Base-by-base conservation (phyloP, 768 basidiomycete species). In the Rhizopogon roseolus region DNA sequence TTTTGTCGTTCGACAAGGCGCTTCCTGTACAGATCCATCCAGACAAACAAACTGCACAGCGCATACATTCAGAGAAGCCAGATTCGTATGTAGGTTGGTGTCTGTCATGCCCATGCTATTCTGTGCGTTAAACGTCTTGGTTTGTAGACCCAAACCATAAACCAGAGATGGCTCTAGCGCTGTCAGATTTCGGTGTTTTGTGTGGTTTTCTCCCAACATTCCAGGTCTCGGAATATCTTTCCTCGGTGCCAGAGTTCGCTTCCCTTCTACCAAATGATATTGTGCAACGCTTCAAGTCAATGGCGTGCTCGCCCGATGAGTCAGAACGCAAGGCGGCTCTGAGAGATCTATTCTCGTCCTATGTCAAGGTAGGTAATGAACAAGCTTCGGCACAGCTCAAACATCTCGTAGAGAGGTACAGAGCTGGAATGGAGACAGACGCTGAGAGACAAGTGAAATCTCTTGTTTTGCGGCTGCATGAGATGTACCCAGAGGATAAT, bases 21-120 rank as follows among this genome's bases (percentile, higher is more conserved):
- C 68, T 84, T 38, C 77, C 76, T 44, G 76, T 82, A 39, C 81
- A 83, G 62, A 78, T 80, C 19, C 81, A 83, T 65, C 81, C 80
- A 22, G 75, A 81, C 63, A 79, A 81, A 67, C 49, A 55, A 41
- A 67, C 80, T 34, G 79, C 73, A 2, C 61, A 76, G 66, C 66
- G 63, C 59, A 63, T 82, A 40, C 71, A 75, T 59, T 61, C 60
- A 22, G 72, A 77, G 54, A 64, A 76, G 52, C 73, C 76, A 0
- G 69, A 78, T 50, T 62, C 16, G 27, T 43, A 52, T 13, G 16
- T 8, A n/a, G 54, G 54, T 55, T 11, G 25, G 50, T 11, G 10
- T 16, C 17, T 10, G 8, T 22, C 19, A 11, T 36, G n/a, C 9
- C 6, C 5, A 7, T 17, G 25, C 19, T 1, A 16, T 17, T 6